Percentiles rank a stretch among this genome's conserved stretches.
Evolutionary conservation across 140 eudicot genomes (phyloP).

Genomic region (Anethum foeniculum): DNA sequence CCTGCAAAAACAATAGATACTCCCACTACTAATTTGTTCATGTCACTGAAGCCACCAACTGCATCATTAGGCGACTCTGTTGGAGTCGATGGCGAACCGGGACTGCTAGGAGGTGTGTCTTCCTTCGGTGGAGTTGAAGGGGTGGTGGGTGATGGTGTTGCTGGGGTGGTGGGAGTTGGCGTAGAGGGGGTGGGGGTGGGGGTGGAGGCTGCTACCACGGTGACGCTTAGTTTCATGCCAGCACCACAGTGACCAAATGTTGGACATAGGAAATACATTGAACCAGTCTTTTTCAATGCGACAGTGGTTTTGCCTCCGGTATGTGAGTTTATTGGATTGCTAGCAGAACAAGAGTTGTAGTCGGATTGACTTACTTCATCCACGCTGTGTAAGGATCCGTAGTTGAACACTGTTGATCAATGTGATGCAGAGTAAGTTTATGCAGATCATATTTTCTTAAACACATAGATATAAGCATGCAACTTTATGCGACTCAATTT

Average conservation of each 20-base stretch:
- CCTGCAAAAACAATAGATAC: slow-evolving; percentile 2
- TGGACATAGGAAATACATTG: slow-evolving; percentile 56
- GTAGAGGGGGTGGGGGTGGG: slow-evolving; percentile 23
- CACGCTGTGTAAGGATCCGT: slow-evolving; percentile 38
- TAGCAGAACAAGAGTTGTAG: slow-evolving; percentile 36
- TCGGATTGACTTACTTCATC: slow-evolving; percentile 36
- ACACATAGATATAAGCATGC: background rate
- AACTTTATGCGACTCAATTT: background rate
- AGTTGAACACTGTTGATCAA: slow-evolving; percentile 47
- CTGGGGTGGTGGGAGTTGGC: slow-evolving; percentile 18
- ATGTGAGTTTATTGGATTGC: slow-evolving; percentile 36
- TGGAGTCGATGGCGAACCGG: slow-evolving; percentile 7
- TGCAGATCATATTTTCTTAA: background rate
- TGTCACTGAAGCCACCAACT: background rate
- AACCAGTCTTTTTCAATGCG: slow-evolving; percentile 32
- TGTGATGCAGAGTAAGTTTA: background rate
- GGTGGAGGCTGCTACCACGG: slow-evolving; percentile 29
- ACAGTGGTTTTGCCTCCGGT: slow-evolving; percentile 34
- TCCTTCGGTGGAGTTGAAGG: slow-evolving; percentile 23
- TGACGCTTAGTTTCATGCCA: slow-evolving; percentile 56
- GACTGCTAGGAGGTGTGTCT: slow-evolving; percentile 20
- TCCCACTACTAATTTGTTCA: slow-evolving; percentile 8
- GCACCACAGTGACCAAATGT: slow-evolving; percentile 41
- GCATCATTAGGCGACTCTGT: slow-evolving; percentile 1
- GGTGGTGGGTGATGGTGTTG: background rate